Percentiles rank a stretch among this genome's conserved stretches.
phyloP scores from a whole-genome alignment of 1,284 basidiomycete genomes.

The Dichomitus squalens region DNA sequence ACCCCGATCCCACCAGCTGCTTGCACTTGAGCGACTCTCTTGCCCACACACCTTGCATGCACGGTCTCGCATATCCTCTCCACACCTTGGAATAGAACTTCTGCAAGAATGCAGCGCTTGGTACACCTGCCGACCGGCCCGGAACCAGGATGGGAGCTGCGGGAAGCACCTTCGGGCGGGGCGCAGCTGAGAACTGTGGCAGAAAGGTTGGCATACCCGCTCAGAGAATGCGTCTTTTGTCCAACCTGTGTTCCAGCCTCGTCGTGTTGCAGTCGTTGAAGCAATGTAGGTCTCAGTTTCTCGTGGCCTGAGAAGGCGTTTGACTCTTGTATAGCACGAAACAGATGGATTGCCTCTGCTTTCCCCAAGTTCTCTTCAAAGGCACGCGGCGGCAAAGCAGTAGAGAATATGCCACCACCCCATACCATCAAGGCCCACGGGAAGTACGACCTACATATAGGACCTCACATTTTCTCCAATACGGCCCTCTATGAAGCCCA shows the following conservation, averaged over 20 bases:
- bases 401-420: slow-evolving; percentile 55
- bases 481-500: slow-evolving; percentile 71
- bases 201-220: slow-evolving; percentile 52
- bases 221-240: not conserved
- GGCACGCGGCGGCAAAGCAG: slow-evolving; percentile 52
- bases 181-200: slow-evolving; percentile 45
- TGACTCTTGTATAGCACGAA: slow-evolving; percentile 51
- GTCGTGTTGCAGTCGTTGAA: slow-evolving; percentile 64
- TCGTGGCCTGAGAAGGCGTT: slow-evolving; percentile 3
- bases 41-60: too few species aligned
- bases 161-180: slow-evolving; percentile 38
- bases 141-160: slow-evolving; percentile 59
- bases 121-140: slow-evolving; percentile 56
- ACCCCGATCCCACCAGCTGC: too few species aligned
- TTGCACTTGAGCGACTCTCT: too few species aligned
- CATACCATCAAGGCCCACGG: slow-evolving; percentile 66
- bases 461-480: slow-evolving; percentile 68
- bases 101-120: slow-evolving; percentile 29
- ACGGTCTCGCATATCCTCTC: too few species aligned
- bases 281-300: slow-evolving; percentile 54
- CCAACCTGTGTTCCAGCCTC: slow-evolving; percentile 28
- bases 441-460: slow-evolving; percentile 67
- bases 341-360: slow-evolving; percentile 63
- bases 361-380: slow-evolving; percentile 75
- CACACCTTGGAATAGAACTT: too few species aligned